Base-by-base conservation (phyloP, 2,329 filamentous ascomycete genomes). In the Chrysoporthe deuterocubensis region DNA sequence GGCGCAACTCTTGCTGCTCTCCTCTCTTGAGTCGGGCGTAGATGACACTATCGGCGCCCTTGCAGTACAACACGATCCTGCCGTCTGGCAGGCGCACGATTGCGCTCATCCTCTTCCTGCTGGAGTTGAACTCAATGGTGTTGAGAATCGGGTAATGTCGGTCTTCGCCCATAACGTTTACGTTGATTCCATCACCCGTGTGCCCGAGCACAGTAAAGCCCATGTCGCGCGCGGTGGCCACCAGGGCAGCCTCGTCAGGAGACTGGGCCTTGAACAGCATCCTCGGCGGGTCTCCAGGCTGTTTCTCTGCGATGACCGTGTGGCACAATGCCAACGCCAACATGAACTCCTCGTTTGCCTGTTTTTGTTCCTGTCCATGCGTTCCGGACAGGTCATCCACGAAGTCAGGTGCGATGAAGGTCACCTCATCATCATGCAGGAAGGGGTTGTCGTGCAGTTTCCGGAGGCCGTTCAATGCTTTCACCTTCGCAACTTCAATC, bases 181-280 rank as follows among this genome's bases (percentile, higher is more conserved):
- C 76, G 64, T 92, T 88, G 71, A 99, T 91, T 64, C 93, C 92
- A 70, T 97, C 92, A 48, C 88, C 86, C 2, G 91, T 89, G 69
- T 90, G 88, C 34, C 94, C 93, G 14, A 98, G 85, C 6, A 98
- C 93, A 1, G 94, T 97, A 76, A 97, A 98, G 4, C 96, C 96
- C 81, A 95, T 93, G 74, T 99, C 96, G 67, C 94, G 91, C 69
- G 96, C 96, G 37, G 96, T 98, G 21, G 94, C 89, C 8, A 99
- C 96, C 16, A 99, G 84, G 14, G 96, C 96, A 65, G 96, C 94
- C 80, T 99, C 96, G 75, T 99, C 96, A 0, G 96, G 96, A 52
- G 94, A 98, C 76, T 99, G 96, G 0, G 96, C 96, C 81, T 96
- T 98, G 85, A 97, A 99, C 40, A 94, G 87, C 74, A 99, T 96